Evolutionary conservation across 2,329 filamentous ascomycete genomes (phyloP).

Genomic region (Diplocarpon mali): DNA sequence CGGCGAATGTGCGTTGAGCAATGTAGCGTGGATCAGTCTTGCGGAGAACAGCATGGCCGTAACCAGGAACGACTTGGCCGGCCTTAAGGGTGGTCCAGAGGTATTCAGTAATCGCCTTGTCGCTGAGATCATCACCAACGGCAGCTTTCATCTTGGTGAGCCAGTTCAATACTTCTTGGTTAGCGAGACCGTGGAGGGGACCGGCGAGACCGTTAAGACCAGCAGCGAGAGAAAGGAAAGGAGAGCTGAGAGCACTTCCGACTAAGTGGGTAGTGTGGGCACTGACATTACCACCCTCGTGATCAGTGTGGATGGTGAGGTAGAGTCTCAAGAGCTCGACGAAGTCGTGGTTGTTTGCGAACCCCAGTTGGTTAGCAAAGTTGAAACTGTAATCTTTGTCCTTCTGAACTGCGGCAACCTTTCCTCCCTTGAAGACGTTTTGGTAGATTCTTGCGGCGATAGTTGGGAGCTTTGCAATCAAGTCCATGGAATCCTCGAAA

Average conservation of each 20-base stretch:
- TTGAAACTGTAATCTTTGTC: constrained; percentile 99
- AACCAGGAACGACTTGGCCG: constrained; percentile 93
- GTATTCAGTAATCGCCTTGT: constrained; percentile 96
- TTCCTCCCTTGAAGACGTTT: constrained; percentile 99
- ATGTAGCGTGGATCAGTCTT: constrained; percentile 99
- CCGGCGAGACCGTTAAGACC: constrained; percentile 97
- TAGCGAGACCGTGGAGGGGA: constrained; percentile 96
- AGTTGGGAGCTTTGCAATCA: constrained; percentile 98
- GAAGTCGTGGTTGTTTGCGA: constrained; percentile 89
- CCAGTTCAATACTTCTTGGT: constrained; percentile 99
- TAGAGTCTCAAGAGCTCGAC: constrained; percentile 97
- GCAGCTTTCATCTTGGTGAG: constrained; percentile 97
- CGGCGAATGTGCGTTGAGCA: constrained; percentile 91
- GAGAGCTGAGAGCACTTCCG: constrained; percentile 90
- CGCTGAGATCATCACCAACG: constrained; percentile 88
- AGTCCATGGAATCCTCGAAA: constrained; percentile 98
- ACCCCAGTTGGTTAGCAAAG: constrained; percentile 98
- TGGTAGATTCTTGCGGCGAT: constrained; percentile 99
- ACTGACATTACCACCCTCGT: constrained; percentile 98
- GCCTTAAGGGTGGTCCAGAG: constrained; percentile 94
- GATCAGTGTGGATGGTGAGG: constrained; percentile 99
- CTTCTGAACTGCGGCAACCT: constrained; percentile 91
- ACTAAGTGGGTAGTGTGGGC: constrained; percentile 98
- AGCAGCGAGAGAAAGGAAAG: constrained; percentile 91
- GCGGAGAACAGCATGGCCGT: constrained; percentile 97